Percentiles rank a stretch among this genome's conserved stretches.
phyloP scores from a whole-genome alignment of 257 asterid genomes.

The Paulownia fortunei region DNA sequence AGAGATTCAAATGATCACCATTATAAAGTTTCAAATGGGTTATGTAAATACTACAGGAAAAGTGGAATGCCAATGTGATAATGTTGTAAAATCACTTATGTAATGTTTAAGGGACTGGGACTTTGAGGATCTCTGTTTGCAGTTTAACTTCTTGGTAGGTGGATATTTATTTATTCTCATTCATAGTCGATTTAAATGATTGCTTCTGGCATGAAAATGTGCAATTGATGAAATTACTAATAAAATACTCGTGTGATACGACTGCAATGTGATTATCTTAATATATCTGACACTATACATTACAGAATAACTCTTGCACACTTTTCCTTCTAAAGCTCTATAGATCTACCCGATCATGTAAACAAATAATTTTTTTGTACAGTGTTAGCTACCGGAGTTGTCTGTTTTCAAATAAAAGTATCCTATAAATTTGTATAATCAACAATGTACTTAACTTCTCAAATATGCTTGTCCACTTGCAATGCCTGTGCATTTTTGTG shows the following conservation, averaged over 20 bases:
- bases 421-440: neutral
- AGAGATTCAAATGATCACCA: neutral
- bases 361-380: too few relatives aligned
- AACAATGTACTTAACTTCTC: neutral
- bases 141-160: neutral
- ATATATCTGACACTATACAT: neutral
- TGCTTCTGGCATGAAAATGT: constrained; percentile 1
- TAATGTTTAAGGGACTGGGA: neutral
- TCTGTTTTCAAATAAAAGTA: neutral
- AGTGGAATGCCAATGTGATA: neutral
- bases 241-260: neutral
- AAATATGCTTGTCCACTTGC: constrained; percentile 21
- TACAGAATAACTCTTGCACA: neutral
- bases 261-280: neutral
- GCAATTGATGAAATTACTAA: neutral
- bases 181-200: neutral
- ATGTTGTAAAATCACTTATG: neutral
- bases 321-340: neutral
- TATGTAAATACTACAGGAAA: neutral
- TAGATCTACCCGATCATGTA: neutral
- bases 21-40: neutral
- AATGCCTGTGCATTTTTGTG: neutral
- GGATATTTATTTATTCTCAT: neutral
- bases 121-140: neutral
- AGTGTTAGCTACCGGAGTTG: neutral